Evolutionary conservation across 345 rosid genomes (phyloP).

Genomic region (Atalantia buxifolia): DNA sequence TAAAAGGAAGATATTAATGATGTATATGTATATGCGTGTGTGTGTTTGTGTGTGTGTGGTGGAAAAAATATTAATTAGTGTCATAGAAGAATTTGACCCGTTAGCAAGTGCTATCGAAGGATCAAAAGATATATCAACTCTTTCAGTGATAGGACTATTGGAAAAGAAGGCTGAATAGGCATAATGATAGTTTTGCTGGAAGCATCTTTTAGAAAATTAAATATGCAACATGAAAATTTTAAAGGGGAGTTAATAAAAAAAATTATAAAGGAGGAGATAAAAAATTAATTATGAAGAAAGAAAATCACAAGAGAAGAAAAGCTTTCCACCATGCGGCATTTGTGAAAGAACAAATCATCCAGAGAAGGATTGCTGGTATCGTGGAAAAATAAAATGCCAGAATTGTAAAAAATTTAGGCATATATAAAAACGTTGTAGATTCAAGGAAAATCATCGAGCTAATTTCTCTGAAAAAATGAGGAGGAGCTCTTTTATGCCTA

Average conservation of each 20-base stretch:
- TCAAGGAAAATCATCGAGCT: not conserved
- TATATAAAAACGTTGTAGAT: not conserved
- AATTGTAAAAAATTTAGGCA: not conserved
- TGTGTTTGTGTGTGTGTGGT: not conserved
- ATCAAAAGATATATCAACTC: not conserved
- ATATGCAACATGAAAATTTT: not conserved
- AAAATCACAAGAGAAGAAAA: not conserved
- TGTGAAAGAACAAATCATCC: not conserved
- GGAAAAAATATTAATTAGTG: not conserved
- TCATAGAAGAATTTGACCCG: not conserved
- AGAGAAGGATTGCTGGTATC: not conserved
- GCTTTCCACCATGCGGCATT: not conserved
- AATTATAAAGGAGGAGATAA: not conserved
- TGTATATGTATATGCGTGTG: too few relatives aligned
- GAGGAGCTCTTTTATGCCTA: not conserved
- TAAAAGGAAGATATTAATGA: not conserved
- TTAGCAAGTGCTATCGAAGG: not conserved
- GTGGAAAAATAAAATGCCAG: not conserved
- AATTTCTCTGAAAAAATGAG: not conserved
- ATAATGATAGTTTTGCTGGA: too few relatives aligned
- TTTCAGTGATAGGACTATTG: too few relatives aligned
- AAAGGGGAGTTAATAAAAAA: not conserved
- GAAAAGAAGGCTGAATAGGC: not conserved
- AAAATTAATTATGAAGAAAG: not conserved
- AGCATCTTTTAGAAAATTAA: not conserved